A percentile compares a stretch with the other conserved stretches of the same genome.
phyloP scores from a whole-genome alignment of 371 early-diverging fungal genomes.

The Smittium mucronatum region DNA sequence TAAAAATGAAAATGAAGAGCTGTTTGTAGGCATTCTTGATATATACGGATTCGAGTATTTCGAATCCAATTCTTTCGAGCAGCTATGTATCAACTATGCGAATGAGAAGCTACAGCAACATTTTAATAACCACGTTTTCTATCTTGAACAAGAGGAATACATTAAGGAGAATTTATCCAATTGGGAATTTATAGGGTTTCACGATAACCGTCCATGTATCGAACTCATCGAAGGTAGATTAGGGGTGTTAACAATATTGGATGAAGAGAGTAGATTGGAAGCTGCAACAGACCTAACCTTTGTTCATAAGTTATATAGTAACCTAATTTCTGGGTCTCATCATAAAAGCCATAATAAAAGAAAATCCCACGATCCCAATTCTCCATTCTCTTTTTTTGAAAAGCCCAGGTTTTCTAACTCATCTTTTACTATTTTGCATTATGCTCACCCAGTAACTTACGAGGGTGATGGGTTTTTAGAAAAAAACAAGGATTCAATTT shows the following conservation, averaged over 20 bases:
- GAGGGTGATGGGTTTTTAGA: conserved; percentile 90
- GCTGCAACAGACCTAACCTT: conserved; percentile 38
- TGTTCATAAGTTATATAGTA: neutral
- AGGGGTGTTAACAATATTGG: conserved; percentile 90
- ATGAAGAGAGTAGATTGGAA: conserved; percentile 87
- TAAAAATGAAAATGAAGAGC: conserved; percentile 23
- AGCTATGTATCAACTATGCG: conserved; percentile 98
- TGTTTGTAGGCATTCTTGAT: conserved; percentile 63
- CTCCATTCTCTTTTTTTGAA: conserved; percentile 20
- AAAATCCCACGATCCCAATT: too few species aligned
- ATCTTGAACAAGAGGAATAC: conserved; percentile 90
- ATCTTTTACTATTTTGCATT: conserved; percentile 73
- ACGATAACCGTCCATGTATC: conserved; percentile 98
- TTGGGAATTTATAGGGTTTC: conserved; percentile 88
- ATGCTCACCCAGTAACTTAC: conserved; percentile 89
- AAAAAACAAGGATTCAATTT: conserved; percentile 98
- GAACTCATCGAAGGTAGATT: conserved; percentile 93
- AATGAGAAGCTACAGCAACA: conserved; percentile 97
- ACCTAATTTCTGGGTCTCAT: conserved; percentile 4
- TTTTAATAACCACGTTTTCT: conserved; percentile 87
- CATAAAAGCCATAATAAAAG: conserved; percentile 61
- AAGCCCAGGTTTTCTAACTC: conserved; percentile 35
- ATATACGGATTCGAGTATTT: conserved; percentile 96
- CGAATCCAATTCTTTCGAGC: conserved; percentile 96
- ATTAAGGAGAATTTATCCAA: conserved; percentile 79